These are phyloP conservation scores for Periconia sp. DNA, from an alignment of 2,329 filamentous ascomycete genomes.

Conservation along the genomic window DNA sequence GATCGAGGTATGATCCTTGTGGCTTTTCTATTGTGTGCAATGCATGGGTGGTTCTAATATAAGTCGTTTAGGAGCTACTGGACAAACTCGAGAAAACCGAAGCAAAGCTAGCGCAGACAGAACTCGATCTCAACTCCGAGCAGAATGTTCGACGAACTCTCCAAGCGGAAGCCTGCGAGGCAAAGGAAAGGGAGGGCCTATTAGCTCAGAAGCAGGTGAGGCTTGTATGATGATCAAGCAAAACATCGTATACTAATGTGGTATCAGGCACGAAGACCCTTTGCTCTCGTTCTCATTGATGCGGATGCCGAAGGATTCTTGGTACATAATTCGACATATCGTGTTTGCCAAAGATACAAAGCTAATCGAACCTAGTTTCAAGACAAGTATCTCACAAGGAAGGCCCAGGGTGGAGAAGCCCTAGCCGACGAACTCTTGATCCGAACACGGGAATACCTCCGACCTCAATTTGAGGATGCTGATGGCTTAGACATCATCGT, in stretches of 20 bases:
- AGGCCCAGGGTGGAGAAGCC: slow-evolving; percentile 42
- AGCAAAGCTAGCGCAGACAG: slow-evolving; percentile 41
- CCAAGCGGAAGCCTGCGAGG: slow-evolving; percentile 41
- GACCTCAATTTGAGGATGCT: slow-evolving; percentile 42
- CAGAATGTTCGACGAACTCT: slow-evolving; percentile 45
- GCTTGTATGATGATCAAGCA: no score
- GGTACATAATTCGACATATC: slow-evolving; percentile 23
- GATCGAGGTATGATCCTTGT: slow-evolving; percentile 44
- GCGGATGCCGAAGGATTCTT: slow-evolving; percentile 46
- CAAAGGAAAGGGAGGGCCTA: slow-evolving; percentile 36
- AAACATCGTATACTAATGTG: slow-evolving; percentile 21
- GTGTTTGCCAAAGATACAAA: no score
- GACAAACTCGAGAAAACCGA: slow-evolving; percentile 47
- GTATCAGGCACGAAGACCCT: slow-evolving; percentile 39
- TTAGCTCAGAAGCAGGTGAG: slow-evolving; percentile 39
- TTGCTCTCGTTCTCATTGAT: slow-evolving; percentile 44
- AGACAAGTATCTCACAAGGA: slow-evolving; percentile 44
- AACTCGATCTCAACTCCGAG: slow-evolving; percentile 45
- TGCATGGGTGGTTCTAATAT: no score
- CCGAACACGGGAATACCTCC: slow-evolving; percentile 41
- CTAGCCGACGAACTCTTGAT: slow-evolving; percentile 43
- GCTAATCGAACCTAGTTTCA: no score
- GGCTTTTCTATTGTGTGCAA: background rate
- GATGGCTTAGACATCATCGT: slow-evolving; percentile 43
- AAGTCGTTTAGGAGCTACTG: slow-evolving; percentile 43